phyloP scores from a whole-genome alignment of 2,329 filamentous ascomycete genomes.

The Aspergillus alliaceus region DNA sequence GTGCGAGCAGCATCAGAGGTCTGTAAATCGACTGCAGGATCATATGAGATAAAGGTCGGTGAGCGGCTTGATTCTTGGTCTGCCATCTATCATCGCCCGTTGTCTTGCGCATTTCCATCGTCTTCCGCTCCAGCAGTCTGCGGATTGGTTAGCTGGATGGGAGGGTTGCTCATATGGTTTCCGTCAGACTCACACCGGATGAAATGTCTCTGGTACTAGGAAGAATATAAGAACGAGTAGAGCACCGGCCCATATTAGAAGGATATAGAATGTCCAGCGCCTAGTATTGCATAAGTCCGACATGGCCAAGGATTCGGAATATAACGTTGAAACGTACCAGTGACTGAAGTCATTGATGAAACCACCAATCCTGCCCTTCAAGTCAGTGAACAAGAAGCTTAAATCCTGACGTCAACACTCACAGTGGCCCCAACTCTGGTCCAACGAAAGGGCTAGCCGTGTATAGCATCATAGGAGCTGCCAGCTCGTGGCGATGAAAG shows the following conservation, averaged over 20 bases:
- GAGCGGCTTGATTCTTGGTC: constrained; percentile 70
- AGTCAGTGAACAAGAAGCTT: constrained; percentile 11
- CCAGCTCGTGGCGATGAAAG: constrained; percentile 67
- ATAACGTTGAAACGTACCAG: constrained; percentile 61
- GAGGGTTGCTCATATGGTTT: constrained; percentile 47
- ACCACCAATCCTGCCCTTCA: constrained; percentile 58
- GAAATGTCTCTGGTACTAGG: constrained; percentile 86
- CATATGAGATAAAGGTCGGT: constrained; percentile 60
- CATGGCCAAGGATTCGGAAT: neutral
- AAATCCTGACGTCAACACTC: constrained; percentile 15
- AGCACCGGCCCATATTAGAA: constrained; percentile 76
- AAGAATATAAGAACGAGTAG: constrained; percentile 65
- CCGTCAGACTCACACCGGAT: constrained; percentile 46
- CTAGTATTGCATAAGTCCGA: constrained; percentile 20
- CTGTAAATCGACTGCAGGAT: constrained; percentile 59
- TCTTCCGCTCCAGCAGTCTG: constrained; percentile 70
- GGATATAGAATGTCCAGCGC: constrained; percentile 81
- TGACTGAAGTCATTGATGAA: constrained; percentile 75
- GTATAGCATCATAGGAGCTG: constrained; percentile 81
- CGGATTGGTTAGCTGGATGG: constrained; percentile 13
- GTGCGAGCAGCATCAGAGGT: constrained; percentile 74
- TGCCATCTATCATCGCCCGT: constrained; percentile 76
- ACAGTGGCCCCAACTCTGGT: constrained; percentile 57
- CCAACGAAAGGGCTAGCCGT: constrained; percentile 61
- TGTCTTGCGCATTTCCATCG: constrained; percentile 65